Percentiles rank a stretch among this genome's conserved stretches.
Conservation (phyloP, 352 stramenopile species). For the Phytophthora melonis region DNA sequence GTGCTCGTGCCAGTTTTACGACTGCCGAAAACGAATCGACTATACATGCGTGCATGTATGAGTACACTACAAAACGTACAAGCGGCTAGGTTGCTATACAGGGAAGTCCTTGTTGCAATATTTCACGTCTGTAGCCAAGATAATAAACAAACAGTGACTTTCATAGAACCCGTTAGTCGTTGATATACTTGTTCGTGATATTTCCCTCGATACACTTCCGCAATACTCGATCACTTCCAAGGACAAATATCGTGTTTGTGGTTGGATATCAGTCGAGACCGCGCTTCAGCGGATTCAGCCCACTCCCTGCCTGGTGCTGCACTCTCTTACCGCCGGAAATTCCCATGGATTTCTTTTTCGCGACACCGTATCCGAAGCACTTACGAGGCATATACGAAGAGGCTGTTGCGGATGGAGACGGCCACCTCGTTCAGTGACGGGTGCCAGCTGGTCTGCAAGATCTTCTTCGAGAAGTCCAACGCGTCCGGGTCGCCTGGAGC, state of each 20-base stretch:
- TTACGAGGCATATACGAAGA: conserved; percentile 84
- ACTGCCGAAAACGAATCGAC: not conserved
- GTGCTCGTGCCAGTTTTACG: not conserved
- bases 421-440: conserved; percentile 83
- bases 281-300: conserved; percentile 17
- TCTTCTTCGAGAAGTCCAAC: conserved; percentile 87
- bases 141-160: not conserved
- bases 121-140: not conserved
- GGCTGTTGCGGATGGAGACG: conserved; percentile 83
- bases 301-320: conserved; percentile 17
- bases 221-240: conserved; percentile 1
- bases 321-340: conserved; percentile 23
- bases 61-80: too few species aligned
- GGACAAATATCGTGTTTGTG: not conserved
- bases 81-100: not conserved
- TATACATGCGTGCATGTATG: too few species aligned
- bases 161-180: conserved; percentile 1
- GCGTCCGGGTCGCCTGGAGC: conserved; percentile 50
- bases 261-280: conserved; percentile 10
- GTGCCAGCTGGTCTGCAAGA: conserved; percentile 90
- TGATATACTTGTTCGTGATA: conserved; percentile 35
- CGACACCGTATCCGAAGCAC: not conserved
- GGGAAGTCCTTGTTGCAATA: not conserved
- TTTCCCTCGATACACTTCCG: conserved; percentile 36
- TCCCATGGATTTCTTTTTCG: conserved; percentile 8